phyloP scores from a whole-genome alignment of 208 protist genomes.

The Crithidia brevicula region DNA sequence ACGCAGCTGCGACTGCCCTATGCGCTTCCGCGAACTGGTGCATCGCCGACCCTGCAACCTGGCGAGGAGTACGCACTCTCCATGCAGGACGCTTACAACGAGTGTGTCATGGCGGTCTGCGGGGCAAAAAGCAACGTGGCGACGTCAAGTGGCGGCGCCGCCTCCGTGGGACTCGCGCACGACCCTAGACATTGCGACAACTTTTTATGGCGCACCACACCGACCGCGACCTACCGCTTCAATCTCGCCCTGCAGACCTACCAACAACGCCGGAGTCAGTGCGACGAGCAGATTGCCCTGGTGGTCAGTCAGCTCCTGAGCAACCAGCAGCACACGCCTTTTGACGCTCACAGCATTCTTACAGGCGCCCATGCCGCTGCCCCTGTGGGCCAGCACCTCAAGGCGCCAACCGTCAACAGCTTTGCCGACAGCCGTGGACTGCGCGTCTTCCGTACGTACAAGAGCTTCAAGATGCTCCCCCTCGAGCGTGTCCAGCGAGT shows the following conservation, averaged over 20 bases:
- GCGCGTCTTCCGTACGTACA: conserved; percentile 68
- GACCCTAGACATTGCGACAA: conserved; percentile 1
- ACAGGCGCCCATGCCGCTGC: background rate
- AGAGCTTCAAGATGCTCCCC: conserved; percentile 71
- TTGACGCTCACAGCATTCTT: conserved; percentile 6
- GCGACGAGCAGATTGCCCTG: conserved; percentile 75
- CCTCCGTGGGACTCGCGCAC: background rate
- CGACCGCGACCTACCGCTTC: conserved; percentile 44
- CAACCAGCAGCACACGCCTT: conserved; percentile 44
- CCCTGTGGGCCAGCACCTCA: background rate
- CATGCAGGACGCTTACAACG: conserved; percentile 56
- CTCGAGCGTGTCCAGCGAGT: conserved; percentile 73
- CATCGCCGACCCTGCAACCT: conserved; percentile 12
- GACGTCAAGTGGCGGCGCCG: background rate
- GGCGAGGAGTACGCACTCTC: conserved; percentile 43
- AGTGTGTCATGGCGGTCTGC: conserved; percentile 33
- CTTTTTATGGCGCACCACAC: conserved; percentile 58
- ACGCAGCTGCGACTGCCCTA: conserved; percentile 24
- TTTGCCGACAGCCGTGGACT: conserved; percentile 37
- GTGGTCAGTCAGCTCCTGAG: conserved; percentile 70
- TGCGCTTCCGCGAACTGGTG: conserved; percentile 3
- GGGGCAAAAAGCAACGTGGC: conserved; percentile 6
- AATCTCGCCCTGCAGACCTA: conserved; percentile 51
- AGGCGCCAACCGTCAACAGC: conserved; percentile 2
- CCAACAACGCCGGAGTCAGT: conserved; percentile 35